Evolutionary conservation across 2,329 filamentous ascomycete species (phyloP), one percentile per base, ranked within the genome.

Genomic region (Trichoderma atroviride): DNA sequence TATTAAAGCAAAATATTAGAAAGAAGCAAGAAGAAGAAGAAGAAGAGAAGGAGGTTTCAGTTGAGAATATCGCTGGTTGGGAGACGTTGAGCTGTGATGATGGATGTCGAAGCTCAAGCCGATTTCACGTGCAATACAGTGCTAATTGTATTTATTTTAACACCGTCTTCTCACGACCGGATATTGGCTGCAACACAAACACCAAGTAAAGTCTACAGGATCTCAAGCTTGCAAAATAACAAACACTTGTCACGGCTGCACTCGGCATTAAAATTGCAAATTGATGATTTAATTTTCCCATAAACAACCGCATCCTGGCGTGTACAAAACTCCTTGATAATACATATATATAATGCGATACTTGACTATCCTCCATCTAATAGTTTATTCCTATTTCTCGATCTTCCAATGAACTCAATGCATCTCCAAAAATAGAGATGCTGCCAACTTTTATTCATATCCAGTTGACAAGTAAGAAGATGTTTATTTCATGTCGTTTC

Each of bases 91-190:
- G 62, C 62, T 47, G 27, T n/a, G 50, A 64, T 31, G 19, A 43
- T 33, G n/a, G 29, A 66, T 29, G 2, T 24, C 14, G n/a, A 37
- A 52, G 55, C 50, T 64, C 40, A 37, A 24, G 29, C 40, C n/a
- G 16, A 43, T 4, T 59, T 55, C 64, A 67, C 64, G 64, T 67
- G 64, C 64, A 6, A 22, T 7, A 67, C 64, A 22, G 64, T 67
- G 31, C 22, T 19, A 10, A 0, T n/a, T 27, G 2, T 0, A 13
- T 0, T 10, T 2, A 10, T 27, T 9, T 35, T 24, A 40, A 29
- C 22, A 67, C 63, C 50, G 63, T 59, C 13, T 1, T 3, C 2
- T 2, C 35, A 16, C 5, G 22, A 47, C 43, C 47, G 24, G 47
- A 50, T 22, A 11, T 4, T 5, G 9, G n/a, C 4, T 13, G 22